Percentiles rank a stretch among this genome's conserved stretches.
phyloP scores from a whole-genome alignment of 164 flowering plant species.

The Stephania cephalantha region DNA sequence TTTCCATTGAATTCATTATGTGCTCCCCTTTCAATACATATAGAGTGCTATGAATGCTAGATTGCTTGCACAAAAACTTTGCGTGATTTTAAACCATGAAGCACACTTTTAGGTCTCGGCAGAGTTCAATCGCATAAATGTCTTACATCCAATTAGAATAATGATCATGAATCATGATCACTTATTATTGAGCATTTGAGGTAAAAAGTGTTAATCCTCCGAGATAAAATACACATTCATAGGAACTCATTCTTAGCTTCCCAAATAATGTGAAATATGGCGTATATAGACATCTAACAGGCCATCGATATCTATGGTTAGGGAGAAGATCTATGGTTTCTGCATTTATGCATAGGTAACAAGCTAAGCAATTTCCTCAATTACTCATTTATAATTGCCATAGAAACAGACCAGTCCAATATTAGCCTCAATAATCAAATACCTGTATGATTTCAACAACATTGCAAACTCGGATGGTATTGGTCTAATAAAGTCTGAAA shows the following conservation, averaged over 20 bases:
- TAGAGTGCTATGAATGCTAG: not conserved
- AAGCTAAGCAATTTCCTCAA: not conserved
- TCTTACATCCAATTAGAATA: not conserved
- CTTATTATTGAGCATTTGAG: not conserved
- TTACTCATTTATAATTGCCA: not conserved
- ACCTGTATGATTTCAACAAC: slow-evolving; percentile 31
- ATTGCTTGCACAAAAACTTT: not conserved
- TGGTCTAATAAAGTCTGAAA: slow-evolving; percentile 51
- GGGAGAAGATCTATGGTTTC: not conserved
- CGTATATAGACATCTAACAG: not conserved
- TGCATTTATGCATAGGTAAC: not conserved
- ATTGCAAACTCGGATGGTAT: slow-evolving; percentile 37
- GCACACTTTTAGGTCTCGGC: not conserved
- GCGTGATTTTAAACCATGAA: not conserved
- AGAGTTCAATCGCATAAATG: not conserved
- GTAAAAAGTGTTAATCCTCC: not conserved
- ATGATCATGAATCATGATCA: not conserved
- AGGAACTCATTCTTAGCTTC: not conserved
- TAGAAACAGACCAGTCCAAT: not conserved
- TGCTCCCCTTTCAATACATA: not conserved
- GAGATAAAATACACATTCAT: not conserved
- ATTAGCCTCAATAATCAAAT: not conserved
- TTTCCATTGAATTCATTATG: not conserved
- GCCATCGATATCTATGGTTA: not conserved
- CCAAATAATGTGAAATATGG: not conserved